Evolutionary conservation across 805 yeast genomes (phyloP).

Genomic region (Ogataea minuta): DNA sequence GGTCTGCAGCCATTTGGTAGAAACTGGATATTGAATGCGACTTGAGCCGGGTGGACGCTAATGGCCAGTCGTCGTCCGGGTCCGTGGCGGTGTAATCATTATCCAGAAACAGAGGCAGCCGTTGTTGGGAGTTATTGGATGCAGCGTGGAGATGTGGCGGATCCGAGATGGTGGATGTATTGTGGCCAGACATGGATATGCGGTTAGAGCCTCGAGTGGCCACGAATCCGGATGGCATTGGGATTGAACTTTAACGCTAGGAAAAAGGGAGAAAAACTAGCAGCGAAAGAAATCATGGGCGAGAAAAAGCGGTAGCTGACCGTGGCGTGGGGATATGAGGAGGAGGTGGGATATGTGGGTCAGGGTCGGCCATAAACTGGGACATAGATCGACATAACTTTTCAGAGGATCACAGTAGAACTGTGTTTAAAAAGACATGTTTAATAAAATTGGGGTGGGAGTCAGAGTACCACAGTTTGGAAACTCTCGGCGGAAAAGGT

Average conservation of each 20-base stretch:
- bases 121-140: constrained; percentile 1
- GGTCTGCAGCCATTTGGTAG: not conserved
- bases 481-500: too few relatives aligned
- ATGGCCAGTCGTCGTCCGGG: not conserved
- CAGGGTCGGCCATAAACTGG: too few relatives aligned
- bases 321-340: too few relatives aligned
- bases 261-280: constrained; percentile 7
- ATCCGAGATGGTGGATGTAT: not conserved
- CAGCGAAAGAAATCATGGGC: not conserved
- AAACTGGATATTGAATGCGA: constrained; percentile 1
- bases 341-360: too few relatives aligned
- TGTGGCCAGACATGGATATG: constrained; percentile 1
- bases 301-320: too few relatives aligned
- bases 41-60: not conserved
- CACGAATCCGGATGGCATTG: constrained; percentile 3
- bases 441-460: too few relatives aligned
- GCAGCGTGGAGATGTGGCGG: not conserved
- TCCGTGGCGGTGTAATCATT: constrained; percentile 2
- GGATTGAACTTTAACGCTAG: constrained; percentile 6
- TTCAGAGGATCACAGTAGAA: too few relatives aligned
- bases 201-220: not conserved
- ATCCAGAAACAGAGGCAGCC: constrained; percentile 2
- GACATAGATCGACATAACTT: too few relatives aligned
- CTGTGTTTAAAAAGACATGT: too few relatives aligned
- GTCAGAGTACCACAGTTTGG: too few relatives aligned